These are phyloP conservation scores for Diaporthe ilicicola DNA, from an alignment of 2,329 filamentous ascomycete species.

Conservation along the genomic window DNA sequence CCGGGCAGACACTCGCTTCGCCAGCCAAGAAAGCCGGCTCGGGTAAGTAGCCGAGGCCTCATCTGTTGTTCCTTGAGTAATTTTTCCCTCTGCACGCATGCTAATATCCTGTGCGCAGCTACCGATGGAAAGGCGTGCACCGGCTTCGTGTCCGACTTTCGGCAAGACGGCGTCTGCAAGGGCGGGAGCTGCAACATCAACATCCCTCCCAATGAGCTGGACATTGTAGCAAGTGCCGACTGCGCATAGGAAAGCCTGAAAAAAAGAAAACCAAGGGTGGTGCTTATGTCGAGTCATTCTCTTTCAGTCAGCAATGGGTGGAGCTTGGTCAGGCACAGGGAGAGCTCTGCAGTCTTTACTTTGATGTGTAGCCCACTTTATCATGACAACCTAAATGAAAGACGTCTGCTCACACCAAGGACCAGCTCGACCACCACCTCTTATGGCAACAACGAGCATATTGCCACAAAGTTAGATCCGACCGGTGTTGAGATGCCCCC, in stretches of 20 bases:
- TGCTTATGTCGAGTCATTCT: not conserved
- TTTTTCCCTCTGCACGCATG: no score
- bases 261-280: no score
- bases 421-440: not conserved
- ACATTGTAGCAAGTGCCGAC: not conserved
- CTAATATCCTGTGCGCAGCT: not conserved
- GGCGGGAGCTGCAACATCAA: constrained; percentile 3
- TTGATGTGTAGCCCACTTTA: not conserved
- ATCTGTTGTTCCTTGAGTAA: not conserved
- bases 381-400: not conserved
- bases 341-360: not conserved
- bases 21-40: constrained; percentile 11
- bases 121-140: constrained; percentile 5
- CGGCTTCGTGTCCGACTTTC: not conserved
- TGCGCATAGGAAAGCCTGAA: not conserved
- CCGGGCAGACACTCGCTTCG: not conserved
- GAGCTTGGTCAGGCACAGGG: not conserved
- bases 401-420: not conserved
- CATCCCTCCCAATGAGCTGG: not conserved
- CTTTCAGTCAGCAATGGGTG: not conserved
- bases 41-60: not conserved
- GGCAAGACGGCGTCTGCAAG: constrained; percentile 7
- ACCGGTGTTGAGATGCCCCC: no score
- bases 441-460: not conserved
- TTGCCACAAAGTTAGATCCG: no score